Conservation (phyloP, 495 filamentous ascomycete species). For the Penicillium maclennaniae region DNA sequence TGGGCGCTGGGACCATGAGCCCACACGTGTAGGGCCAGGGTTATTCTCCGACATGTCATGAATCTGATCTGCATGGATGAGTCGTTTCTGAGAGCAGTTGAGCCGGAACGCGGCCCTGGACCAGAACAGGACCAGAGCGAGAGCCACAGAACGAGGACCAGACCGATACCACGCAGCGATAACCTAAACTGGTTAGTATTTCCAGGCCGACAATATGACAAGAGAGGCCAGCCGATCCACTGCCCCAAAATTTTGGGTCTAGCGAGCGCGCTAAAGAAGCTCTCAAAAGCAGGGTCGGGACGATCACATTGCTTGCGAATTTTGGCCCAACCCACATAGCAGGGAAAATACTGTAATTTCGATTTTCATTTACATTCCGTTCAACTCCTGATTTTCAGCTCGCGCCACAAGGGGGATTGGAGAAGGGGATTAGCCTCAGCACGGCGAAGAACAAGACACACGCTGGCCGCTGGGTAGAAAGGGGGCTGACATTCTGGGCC, state of each 20-base stretch:
- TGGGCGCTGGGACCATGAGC: neutral
- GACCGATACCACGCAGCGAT: neutral
- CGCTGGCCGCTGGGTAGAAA: neutral
- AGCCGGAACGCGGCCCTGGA: no score
- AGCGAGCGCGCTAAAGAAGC: neutral
- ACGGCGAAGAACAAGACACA: neutral
- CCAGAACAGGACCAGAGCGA: no score
- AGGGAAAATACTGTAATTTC: conserved; percentile 4
- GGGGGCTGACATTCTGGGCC: neutral
- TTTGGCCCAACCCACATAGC: conserved; percentile 1
- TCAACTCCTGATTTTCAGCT: neutral
- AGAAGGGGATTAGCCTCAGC: conserved; percentile 10
- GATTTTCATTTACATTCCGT: neutral
- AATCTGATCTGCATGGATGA: neutral
- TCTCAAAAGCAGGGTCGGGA: conserved; percentile 2
- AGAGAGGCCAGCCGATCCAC: neutral
- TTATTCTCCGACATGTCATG: conserved; percentile 1
- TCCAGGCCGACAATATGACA: neutral
- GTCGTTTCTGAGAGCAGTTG: neutral
- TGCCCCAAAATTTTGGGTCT: neutral
- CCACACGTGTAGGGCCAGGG: neutral
- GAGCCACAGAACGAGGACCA: neutral
- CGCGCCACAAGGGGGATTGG: conserved; percentile 2
- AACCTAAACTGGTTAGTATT: neutral
- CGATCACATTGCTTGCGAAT: conserved; percentile 7